phyloP scores from a whole-genome alignment of 306 rosid species.

The Vigna unguiculata region DNA sequence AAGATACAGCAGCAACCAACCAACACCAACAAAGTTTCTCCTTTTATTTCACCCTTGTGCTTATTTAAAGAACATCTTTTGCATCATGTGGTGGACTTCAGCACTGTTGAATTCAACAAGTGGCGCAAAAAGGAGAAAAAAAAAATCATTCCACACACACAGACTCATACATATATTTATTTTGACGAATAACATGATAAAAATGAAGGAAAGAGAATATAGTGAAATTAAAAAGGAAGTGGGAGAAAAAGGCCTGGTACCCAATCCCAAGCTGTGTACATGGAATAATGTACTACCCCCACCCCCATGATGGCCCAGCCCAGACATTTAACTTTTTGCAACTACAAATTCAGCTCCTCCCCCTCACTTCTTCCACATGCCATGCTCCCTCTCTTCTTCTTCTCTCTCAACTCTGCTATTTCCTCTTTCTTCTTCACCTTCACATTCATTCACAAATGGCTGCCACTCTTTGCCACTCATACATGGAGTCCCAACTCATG shows the following conservation, averaged over 20 bases:
- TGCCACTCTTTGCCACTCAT: slow-evolving; percentile 68
- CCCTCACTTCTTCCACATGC: slow-evolving; percentile 52
- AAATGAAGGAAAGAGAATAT: background rate
- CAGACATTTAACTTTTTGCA: slow-evolving; percentile 45
- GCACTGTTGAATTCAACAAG: slow-evolving; percentile 50
- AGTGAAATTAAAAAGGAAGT: slow-evolving; percentile 26
- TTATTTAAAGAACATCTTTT: slow-evolving; percentile 6
- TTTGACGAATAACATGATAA: background rate
- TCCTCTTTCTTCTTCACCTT: background rate
- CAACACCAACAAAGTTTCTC: background rate
- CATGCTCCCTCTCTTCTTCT: background rate
- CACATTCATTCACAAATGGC: slow-evolving; percentile 66
- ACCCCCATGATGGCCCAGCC: background rate
- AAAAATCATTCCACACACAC: background rate
- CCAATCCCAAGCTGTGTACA: slow-evolving; percentile 42
- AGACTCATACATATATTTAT: background rate
- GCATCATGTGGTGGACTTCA: too few relatives aligned
- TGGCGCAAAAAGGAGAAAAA: background rate
- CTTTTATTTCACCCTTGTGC: background rate
- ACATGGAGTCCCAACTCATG: slow-evolving; percentile 18
- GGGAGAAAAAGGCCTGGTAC: slow-evolving; percentile 51
- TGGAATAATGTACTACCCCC: background rate
- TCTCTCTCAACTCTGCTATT: background rate
- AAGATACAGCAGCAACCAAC: too few relatives aligned
- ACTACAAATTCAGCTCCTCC: slow-evolving; percentile 76